Evolutionary conservation across 352 stramenopile genomes (phyloP).

Genomic region (Thalassiosira livingstoniorum): DNA sequence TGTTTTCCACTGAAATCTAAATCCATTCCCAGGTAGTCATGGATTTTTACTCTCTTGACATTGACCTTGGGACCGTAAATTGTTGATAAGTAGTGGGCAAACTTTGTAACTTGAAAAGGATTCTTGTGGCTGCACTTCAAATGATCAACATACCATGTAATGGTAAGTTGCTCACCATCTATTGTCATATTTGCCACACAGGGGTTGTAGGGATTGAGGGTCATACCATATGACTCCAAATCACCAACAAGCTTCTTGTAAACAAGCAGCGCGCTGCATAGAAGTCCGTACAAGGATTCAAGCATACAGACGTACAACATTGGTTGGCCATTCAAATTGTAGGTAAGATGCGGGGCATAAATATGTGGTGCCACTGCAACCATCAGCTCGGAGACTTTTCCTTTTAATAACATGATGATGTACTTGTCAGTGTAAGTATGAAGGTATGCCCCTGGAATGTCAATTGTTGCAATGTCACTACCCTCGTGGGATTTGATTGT

Average conservation of each 20-base stretch:
- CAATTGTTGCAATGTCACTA: conserved; percentile 6
- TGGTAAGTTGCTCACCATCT: conserved; percentile 42
- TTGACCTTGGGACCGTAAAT: neutral
- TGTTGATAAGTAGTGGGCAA: neutral
- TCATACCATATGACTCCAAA: conserved; percentile 42
- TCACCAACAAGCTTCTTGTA: conserved; percentile 48
- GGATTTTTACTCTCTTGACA: neutral
- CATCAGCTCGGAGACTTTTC: conserved; percentile 21
- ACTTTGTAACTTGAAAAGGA: neutral
- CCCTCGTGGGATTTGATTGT: conserved; percentile 21
- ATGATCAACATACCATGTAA: neutral
- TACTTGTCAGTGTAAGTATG: conserved; percentile 22
- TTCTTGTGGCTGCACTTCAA: too few species aligned
- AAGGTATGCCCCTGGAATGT: conserved; percentile 39
- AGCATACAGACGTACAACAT: conserved; percentile 2
- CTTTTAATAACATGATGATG: conserved; percentile 14
- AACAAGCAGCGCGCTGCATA: conserved; percentile 32
- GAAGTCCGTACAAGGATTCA: conserved; percentile 23
- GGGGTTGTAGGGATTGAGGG: conserved; percentile 58
- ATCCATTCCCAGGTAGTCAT: neutral
- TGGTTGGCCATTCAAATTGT: conserved; percentile 10
- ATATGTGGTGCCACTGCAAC: conserved; percentile 19
- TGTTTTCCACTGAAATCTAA: neutral
- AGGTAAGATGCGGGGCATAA: conserved; percentile 19
- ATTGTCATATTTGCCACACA: conserved; percentile 53